A percentile compares a stretch with the other conserved stretches of the same genome.
Evolutionary conservation across 306 rosid species (phyloP).

Genomic region (Parietaria judaica): DNA sequence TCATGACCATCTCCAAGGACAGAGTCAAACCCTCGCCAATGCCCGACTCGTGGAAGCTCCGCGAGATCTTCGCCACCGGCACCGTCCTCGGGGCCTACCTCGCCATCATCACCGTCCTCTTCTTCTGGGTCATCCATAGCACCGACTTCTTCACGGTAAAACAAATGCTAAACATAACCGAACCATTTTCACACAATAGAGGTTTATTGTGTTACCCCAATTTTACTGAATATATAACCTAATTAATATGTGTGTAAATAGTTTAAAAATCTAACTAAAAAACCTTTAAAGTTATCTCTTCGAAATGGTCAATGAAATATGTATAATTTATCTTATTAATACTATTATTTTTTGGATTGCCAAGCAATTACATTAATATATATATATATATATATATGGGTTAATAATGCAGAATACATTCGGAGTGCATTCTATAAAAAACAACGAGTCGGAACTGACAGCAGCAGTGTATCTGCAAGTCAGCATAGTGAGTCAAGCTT

Average conservation of each 20-base stretch:
- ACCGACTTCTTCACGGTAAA: conserved; percentile 66
- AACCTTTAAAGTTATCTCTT: too few species aligned
- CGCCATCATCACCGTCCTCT: conserved; percentile 80
- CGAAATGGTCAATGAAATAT: too few species aligned
- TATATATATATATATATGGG: too few species aligned
- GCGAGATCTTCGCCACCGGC: conserved; percentile 80
- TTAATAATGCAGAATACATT: conserved; percentile 41
- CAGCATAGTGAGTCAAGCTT: conserved; percentile 22
- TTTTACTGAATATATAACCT: too few species aligned
- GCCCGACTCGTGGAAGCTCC: conserved; percentile 91
- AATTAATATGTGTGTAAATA: too few species aligned
- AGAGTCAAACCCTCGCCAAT: conserved; percentile 88
- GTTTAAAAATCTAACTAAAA: too few species aligned
- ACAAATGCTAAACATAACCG: too few species aligned
- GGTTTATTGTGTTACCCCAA: too few species aligned
- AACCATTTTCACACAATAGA: too few species aligned
- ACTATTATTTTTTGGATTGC: too few species aligned
- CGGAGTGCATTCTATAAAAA: conserved; percentile 56
- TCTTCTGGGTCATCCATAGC: conserved; percentile 60
- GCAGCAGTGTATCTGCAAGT: conserved; percentile 91
- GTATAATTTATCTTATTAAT: too few species aligned
- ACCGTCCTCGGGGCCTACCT: conserved; percentile 68
- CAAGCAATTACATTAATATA: too few species aligned
- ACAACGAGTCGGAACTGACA: conserved; percentile 36
- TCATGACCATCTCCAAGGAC: conserved; percentile 92